A percentile compares a stretch with the other conserved stretches of the same genome.
Conservation (phyloP, 768 basidiomycete species). For the Amanita inopinata region DNA sequence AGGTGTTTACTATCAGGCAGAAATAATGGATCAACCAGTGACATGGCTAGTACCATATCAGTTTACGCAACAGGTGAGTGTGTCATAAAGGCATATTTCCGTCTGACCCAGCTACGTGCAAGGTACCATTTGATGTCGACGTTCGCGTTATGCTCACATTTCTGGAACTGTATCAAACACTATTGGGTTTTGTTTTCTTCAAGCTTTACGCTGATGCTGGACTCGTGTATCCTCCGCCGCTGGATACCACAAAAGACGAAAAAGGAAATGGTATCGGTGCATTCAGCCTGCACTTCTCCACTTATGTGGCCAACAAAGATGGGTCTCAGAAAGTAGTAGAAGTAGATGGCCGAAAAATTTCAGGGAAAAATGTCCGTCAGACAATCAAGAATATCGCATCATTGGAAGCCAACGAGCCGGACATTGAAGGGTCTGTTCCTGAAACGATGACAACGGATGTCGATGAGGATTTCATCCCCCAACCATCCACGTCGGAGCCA, state of each 20-base stretch:
- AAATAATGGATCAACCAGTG: constrained; percentile 84
- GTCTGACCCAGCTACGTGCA: constrained; percentile 9
- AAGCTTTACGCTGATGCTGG: constrained; percentile 95
- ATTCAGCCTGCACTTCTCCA: constrained; percentile 58
- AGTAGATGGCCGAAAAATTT: constrained; percentile 32
- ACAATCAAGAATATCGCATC: constrained; percentile 47
- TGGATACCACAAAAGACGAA: constrained; percentile 79
- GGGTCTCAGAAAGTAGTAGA: constrained; percentile 38
- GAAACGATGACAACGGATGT: constrained; percentile 24
- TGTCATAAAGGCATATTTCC: background rate
- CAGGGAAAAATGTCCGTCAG: constrained; percentile 46
- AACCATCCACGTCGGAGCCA: constrained; percentile 42
- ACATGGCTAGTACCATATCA: constrained; percentile 97
- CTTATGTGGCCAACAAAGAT: constrained; percentile 26
- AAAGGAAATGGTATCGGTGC: constrained; percentile 83
- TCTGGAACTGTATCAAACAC: constrained; percentile 93
- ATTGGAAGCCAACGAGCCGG: constrained; percentile 21
- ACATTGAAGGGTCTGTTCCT: constrained; percentile 28
- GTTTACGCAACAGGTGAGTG: constrained; percentile 83
- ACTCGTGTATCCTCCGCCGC: constrained; percentile 89
- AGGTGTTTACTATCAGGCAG: constrained; percentile 96
- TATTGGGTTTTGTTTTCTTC: constrained; percentile 93
- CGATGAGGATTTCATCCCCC: constrained; percentile 63
- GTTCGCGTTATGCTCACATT: constrained; percentile 98
- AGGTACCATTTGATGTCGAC: constrained; percentile 95